Evolutionary conservation across 164 flowering plant species (phyloP).

Genomic region (Sedum album): DNA sequence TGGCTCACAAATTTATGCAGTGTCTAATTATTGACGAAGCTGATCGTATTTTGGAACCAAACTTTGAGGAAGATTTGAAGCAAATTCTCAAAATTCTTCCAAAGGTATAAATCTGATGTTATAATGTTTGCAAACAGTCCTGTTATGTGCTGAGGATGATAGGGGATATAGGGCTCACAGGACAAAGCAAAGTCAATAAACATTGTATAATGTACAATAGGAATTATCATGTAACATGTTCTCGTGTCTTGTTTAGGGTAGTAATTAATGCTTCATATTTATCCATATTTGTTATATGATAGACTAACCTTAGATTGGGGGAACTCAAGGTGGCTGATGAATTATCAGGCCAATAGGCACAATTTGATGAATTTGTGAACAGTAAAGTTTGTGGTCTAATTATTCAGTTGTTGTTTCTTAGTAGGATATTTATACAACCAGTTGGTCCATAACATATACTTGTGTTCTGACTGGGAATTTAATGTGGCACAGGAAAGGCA

Average conservation of each 20-base stretch:
- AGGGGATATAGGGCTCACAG: background rate
- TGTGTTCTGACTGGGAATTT: background rate
- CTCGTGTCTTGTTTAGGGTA: background rate
- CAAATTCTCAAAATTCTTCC: slow-evolving; percentile 9
- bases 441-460: background rate
- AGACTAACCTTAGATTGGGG: background rate
- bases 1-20: background rate
- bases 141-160: no score
- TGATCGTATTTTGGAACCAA: slow-evolving; percentile 7
- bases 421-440: background rate
- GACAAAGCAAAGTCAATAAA: background rate
- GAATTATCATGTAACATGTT: background rate
- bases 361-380: background rate
- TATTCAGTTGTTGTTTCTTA: background rate
- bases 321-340: background rate
- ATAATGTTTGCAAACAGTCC: background rate
- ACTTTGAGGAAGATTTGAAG: slow-evolving; percentile 9
- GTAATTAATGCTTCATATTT: background rate
- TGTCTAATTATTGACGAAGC: slow-evolving; percentile 8
- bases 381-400: background rate
- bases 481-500: background rate
- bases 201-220: background rate
- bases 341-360: background rate
- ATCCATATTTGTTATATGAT: no score
- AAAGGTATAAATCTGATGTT: background rate